Conservation (phyloP, 768 basidiomycete genomes). For the Hygrophoropsis aurantiaca region DNA sequence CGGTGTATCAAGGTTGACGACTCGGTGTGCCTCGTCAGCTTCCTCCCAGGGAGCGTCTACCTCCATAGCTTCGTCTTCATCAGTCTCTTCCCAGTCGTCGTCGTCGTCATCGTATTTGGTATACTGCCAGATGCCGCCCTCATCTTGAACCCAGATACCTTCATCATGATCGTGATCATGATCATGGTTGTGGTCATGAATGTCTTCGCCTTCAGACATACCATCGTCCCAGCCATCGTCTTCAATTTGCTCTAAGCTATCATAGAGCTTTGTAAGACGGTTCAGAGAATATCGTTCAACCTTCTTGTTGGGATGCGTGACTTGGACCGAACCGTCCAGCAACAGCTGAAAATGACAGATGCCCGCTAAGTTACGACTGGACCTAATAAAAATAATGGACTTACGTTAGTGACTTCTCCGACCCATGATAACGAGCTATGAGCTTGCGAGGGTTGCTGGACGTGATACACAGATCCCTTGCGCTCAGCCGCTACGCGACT, state of each 20-base stretch:
- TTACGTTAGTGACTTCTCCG: slow-evolving; percentile 79
- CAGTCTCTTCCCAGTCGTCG: slow-evolving; percentile 42
- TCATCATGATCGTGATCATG: slow-evolving; percentile 39
- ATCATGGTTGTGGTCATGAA: slow-evolving; percentile 36
- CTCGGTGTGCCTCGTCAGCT: slow-evolving; percentile 21
- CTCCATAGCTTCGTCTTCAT: slow-evolving; percentile 36
- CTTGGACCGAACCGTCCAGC: slow-evolving; percentile 70
- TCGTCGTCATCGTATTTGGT: slow-evolving; percentile 26
- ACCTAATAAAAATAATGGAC: slow-evolving; percentile 20
- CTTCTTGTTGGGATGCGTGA: slow-evolving; percentile 64
- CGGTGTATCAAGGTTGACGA: slow-evolving; percentile 14
- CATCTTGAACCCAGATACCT: slow-evolving; percentile 43
- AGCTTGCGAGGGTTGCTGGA: slow-evolving; percentile 40
- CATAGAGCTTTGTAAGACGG: slow-evolving; percentile 73
- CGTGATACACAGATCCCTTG: slow-evolving; percentile 38
- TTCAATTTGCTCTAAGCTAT: slow-evolving; percentile 79
- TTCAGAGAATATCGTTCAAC: slow-evolving; percentile 56
- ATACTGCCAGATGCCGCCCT: slow-evolving; percentile 34
- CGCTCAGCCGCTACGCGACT: slow-evolving; percentile 50
- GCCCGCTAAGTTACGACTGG: slow-evolving; percentile 5
- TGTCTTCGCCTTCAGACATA: slow-evolving; percentile 24
- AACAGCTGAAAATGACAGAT: slow-evolving; percentile 48
- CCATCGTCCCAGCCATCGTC: slow-evolving; percentile 62
- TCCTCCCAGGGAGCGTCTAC: slow-evolving; percentile 28
- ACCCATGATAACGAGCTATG: slow-evolving; percentile 67